Evolutionary conservation across 2,329 filamentous ascomycete genomes (phyloP), one percentile per base, ranked within the genome.

Genomic region (Aspergillus jensenii): DNA sequence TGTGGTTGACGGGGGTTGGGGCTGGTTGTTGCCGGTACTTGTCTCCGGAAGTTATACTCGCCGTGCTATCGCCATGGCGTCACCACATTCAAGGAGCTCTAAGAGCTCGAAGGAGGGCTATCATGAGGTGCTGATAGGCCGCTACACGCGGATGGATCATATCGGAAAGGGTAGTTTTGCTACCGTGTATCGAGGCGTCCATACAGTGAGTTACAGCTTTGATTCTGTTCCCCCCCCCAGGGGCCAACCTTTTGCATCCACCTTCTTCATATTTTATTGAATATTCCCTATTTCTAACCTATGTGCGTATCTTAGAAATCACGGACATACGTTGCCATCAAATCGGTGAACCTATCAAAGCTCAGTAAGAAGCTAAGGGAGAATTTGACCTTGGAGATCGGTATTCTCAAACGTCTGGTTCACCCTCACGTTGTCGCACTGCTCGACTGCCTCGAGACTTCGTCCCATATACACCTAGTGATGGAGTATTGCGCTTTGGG

Each of bases 401-500:
- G 93, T 67, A 99, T 99, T 63, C 87, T 99, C 70, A 95, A 95
- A 77, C 90, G 87, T 63, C 84, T 99, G 27, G 90, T 95, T 59
- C 95, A 99, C 76, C 95, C 95, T 27, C 95, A 99, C 72, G 97
- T 99, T 67, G 95, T 98, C 65, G 90, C 92, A 66, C 87, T 99
- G 48, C 93, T 97, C 79, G 91, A 96, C 77, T 97, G 93, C 79
- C 84, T 93, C 74, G 93, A 98, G 75, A 89, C 91, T 0, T 81
- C 86, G 3, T 88, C 88, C 21, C 90, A 96, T 71, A 97, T 98
- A 77, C 95, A 99, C 77, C 84, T 99, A 58, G 88, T 98, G 62
- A 99, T 98, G 93, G 95, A 99, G 78, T 98, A 96, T 77, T 98
- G 95, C 78, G 91, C 96, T 72, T 84, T 99, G 41, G 93, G 95